Conservation (phyloP, 768 basidiomycete species). For the Ramaria sp. region DNA sequence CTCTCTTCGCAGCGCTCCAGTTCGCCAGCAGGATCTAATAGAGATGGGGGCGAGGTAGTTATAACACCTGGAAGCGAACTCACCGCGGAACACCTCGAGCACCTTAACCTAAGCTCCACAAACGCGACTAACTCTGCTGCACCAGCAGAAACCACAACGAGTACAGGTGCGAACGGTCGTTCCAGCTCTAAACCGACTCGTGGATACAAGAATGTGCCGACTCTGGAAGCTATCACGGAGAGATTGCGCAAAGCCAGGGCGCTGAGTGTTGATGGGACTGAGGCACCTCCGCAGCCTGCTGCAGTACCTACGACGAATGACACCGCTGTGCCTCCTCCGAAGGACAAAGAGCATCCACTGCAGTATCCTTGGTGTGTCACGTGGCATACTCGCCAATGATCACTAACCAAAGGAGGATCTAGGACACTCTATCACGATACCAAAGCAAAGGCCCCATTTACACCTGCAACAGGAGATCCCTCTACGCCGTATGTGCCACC, state of each 20-base stretch:
- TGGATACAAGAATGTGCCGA: constrained; percentile 87
- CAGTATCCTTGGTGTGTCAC: constrained; percentile 68
- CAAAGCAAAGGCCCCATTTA: constrained; percentile 59
- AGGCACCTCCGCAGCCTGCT: constrained; percentile 32
- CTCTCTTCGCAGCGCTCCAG: constrained; percentile 25
- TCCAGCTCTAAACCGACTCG: constrained; percentile 32
- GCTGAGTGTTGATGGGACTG: constrained; percentile 46
- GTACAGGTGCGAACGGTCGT: background rate
- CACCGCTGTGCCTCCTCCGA: constrained; percentile 70
- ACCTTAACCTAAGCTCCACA: constrained; percentile 36
- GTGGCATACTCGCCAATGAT: background rate
- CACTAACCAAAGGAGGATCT: background rate
- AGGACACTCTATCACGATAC: constrained; percentile 91
- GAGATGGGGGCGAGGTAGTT: constrained; percentile 25
- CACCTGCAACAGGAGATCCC: constrained; percentile 29
- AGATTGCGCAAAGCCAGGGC: constrained; percentile 61
- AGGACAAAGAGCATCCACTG: constrained; percentile 65
- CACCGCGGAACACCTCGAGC: constrained; percentile 56
- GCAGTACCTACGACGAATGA: constrained; percentile 72
- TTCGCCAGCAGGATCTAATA: constrained; percentile 37
- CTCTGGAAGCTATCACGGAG: constrained; percentile 76
- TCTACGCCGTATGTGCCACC: constrained; percentile 17
- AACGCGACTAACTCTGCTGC: constrained; percentile 13
- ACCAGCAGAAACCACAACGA: constrained; percentile 17
- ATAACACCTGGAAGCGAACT: constrained; percentile 36